phyloP scores from a whole-genome alignment of 768 basidiomycete species.

The Rhodotorula kratochvilovae region DNA sequence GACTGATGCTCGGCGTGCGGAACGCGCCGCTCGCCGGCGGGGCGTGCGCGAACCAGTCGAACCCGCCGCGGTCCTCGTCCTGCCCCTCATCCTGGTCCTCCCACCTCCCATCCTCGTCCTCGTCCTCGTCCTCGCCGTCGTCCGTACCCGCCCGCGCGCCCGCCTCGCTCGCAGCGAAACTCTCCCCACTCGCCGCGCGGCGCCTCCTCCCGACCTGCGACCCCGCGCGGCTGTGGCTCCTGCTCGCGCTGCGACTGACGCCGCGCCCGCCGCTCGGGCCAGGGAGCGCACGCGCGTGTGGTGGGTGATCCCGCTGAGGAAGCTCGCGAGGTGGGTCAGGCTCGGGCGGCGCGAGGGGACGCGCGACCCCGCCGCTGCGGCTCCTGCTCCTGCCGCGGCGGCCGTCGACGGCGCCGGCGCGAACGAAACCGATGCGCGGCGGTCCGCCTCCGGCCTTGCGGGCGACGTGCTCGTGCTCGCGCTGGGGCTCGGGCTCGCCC shows the following conservation, averaged over 20 bases:
- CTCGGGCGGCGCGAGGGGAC: not conserved
- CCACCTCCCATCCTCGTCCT: not conserved
- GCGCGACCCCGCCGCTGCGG: not conserved
- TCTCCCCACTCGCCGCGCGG: not conserved
- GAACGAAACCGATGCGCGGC: not conserved
- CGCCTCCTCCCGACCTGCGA: not conserved
- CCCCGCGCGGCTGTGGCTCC: constrained; percentile 11
- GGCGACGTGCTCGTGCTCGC: not conserved
- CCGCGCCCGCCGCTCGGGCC: constrained; percentile 27
- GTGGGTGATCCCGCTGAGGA: constrained; percentile 35
- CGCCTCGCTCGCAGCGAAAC: not conserved
- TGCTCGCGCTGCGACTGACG: constrained; percentile 24
- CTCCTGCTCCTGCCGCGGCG: no score
- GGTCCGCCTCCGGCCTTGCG: not conserved
- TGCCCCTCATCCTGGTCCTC: not conserved
- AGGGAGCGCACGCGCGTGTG: constrained; percentile 29
- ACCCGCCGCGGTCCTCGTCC: not conserved
- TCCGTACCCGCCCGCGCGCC: not conserved
- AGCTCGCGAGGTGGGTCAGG: constrained; percentile 33
- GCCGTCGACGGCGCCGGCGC: not conserved
- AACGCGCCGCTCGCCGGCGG: not conserved
- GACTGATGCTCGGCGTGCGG: not conserved
- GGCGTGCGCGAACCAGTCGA: not conserved
- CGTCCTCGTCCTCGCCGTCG: not conserved
- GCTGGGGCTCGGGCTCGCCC: not conserved